Base-by-base conservation (phyloP, 768 basidiomycete genomes). In the Tricholoma matsutake region DNA sequence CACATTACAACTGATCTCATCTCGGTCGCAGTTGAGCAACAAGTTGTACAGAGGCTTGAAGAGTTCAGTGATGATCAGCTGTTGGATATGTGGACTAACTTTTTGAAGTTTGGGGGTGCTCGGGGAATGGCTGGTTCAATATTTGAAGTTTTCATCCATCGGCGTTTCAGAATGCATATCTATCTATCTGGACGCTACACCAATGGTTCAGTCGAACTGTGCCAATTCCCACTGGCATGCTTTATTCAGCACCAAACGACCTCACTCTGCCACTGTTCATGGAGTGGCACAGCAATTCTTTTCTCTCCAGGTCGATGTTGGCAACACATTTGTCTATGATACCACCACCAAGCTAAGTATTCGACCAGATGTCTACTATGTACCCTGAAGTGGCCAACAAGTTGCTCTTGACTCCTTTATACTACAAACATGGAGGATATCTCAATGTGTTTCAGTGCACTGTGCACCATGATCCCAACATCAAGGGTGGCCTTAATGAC, bases 401-500 rank as follows among this genome's bases (percentile, higher is more conserved):
- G n/a, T n/a, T n/a, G n/a, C n/a, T n/a, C n/a, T 49, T 14, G 13
- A 49, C 47, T 49, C 47, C 47, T 49, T 49, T 49, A 49, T 49
- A 49, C 25, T 49, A n/a, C n/a, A n/a, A n/a, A 49, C 6, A 49
- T 49, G 47, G 47, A 49, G 47, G 47, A 49, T 49, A 6, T 22
- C 20, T 22, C 45, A 10, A 47, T 10, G n/a, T n/a, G n/a, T n/a
- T n/a, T n/a, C n/a, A n/a, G n/a, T n/a, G n/a, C 20, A 47, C 45
- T 47, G n/a, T n/a, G n/a, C n/a, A 10, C 45, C 20, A 56, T 29
- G 1, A 54, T 20, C 54, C 56, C 54, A 18, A 29, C 54, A 41
- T 56, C 60, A 61, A 61, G 37, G n/a, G 31, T 56, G 60, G 49
- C 41, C 34, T 57, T 57, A 10, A 13, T 56, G 18, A n/a, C 43